Percentiles rank a stretch among this genome's conserved stretches.
These are phyloP conservation scores for Cardiosporidium cionae DNA, from an alignment of 169 alveolate genomes.

Conservation along the genomic window DNA sequence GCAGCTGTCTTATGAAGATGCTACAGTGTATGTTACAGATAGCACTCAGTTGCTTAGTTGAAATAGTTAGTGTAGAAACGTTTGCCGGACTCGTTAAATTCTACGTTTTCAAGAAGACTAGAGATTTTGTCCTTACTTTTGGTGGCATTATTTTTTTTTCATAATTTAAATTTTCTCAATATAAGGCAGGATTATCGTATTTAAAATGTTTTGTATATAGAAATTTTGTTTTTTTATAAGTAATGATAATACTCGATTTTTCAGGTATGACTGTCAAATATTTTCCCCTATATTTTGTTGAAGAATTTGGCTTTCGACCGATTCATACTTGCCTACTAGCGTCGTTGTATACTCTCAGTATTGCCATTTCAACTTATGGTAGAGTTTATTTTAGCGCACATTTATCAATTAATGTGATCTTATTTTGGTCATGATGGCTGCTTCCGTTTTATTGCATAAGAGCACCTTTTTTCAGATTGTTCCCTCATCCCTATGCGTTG, in stretches of 20 bases:
- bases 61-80: background rate
- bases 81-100: background rate
- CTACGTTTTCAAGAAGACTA: background rate
- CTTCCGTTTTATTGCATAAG: no score
- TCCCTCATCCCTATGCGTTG: no score
- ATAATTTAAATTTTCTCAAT: background rate
- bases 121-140: no score
- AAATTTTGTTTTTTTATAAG: background rate
- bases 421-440: no score
- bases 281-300: conserved; percentile 8
- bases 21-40: no score
- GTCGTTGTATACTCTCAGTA: conserved; percentile 5
- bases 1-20: no score
- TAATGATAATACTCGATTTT: background rate
- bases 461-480: no score
- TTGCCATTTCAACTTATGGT: conserved; percentile 11
- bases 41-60: no score
- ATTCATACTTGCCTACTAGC: background rate
- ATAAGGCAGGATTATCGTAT: background rate
- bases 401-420: no score
- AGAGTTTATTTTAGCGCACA: background rate
- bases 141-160: background rate
- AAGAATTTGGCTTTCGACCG: conserved; percentile 10
- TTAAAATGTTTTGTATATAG: background rate
- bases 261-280: conserved; percentile 29